Evolutionary conservation across 2,329 filamentous ascomycete species (phyloP), one percentile per base, ranked within the genome.

Genomic region (Colletotrichum coccodes): DNA sequence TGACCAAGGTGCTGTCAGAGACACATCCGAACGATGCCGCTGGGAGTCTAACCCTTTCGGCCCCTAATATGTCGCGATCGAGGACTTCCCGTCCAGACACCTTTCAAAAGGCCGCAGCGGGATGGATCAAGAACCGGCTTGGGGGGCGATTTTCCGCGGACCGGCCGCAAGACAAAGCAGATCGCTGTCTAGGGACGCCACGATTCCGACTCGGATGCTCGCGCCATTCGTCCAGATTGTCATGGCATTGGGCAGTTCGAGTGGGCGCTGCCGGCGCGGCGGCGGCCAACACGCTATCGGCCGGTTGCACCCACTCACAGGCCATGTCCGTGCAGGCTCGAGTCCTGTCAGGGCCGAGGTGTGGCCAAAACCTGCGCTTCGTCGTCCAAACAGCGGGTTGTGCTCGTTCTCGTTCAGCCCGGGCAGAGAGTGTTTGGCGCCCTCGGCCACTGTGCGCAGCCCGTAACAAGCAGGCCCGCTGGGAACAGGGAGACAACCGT

Each of bases 151-250:
- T 42, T 70, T 28, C 56, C 64, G 52, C 63, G 67, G 57, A 53
- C 50, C 63, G 64, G 52, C 58, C 67, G 67, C 38, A 30, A 70
- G 64, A 70, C 63, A 63, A 68, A 63, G 58, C 36, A 8, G 57
- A 68, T 67, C 53, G 58, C 44, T 70, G 42, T 54, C 56, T 44
- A 53, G 50, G 44, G 23, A 52, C 67, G 64, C 67, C 64, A 70
- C 67, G 63, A 47, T 58, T 46, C 34, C 53, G 52, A 61, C 56
- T 32, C 34, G 23, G 38, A 16, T 32, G 30, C 63, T 28, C 46
- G 58, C 46, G 58, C 44, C 58, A 52, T 52, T 32, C 18, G 26
- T 40, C 32, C 40, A 40, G 49, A 47, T 56, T 53, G 47, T 11
- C 32, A 53, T 56, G 8, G 56, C 11, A 67, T 62, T 67, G 47